Base-by-base conservation (phyloP, 108 stramenopile species). In the Skeletonema tropicum region DNA sequence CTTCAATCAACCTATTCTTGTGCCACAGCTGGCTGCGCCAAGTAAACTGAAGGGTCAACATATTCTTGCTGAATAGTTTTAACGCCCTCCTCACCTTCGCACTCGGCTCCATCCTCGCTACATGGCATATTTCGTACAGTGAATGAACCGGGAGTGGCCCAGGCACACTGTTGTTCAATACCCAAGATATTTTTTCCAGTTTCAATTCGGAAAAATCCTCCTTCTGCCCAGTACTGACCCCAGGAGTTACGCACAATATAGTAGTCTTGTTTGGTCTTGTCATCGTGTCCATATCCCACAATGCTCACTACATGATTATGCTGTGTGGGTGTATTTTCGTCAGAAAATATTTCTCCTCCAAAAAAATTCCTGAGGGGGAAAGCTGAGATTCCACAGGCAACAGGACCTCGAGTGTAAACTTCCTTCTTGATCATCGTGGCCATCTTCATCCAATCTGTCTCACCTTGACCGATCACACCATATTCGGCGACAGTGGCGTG, bases 241-340 rank as follows among this genome's bases (percentile, higher is more conserved):
- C 80, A 82, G n/a, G 79, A 83, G 75, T 98, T 97, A 33, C 98
- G 85, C 29, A 97, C 71, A 69, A 96, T 92, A 96, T 96, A 98
- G 71, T 92, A 88, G 63, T 81, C 66, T 33, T 69, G 83, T 9
- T 85, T 83, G 11, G 80, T 67, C n/a, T 86, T 76, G 41, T 70
- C 55, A 71, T 97, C 90, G 30, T 76, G 75, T 21, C 97, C 98
- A 92, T 91, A 98, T 11, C 98, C 98, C 6, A 95, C 94, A 70
- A 97, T 92, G 46, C 83, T 83, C 7, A 97, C 87, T 45, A 94
- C 87, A 75, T 98, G 98, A 65, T 97, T 95, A 10, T 86, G 62
- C 25, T 68, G 64, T 17, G 75, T 77, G 31, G 63, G 38, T 36
- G 73, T 73, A 25, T 70, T 32, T 8, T 76, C 73, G 75, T 97